Conservation (phyloP, 768 basidiomycete species). For the Rhizopogon rudus region DNA sequence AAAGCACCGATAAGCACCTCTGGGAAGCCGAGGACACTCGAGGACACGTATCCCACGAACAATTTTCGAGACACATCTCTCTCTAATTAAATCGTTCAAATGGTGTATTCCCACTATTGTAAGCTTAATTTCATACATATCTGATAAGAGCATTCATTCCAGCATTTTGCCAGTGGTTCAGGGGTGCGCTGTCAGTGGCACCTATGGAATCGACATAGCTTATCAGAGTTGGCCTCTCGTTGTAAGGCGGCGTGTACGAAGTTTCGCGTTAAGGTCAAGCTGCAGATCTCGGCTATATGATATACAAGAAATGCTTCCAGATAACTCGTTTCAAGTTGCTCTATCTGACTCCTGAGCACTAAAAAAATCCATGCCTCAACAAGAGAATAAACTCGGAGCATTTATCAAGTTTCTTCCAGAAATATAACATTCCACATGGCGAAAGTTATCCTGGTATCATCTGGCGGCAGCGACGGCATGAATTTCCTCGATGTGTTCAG, state of each 20-base stretch:
- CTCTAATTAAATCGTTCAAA: neutral
- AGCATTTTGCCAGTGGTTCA: slow-evolving; percentile 30
- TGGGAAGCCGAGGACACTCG: slow-evolving; percentile 50
- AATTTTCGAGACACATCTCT: slow-evolving; percentile 24
- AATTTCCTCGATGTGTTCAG: slow-evolving; percentile 31
- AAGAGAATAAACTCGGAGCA: too few relatives aligned
- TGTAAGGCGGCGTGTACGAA: slow-evolving; percentile 28
- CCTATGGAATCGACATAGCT: slow-evolving; percentile 9
- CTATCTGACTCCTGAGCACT: too few relatives aligned
- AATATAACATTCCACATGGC: slow-evolving; percentile 11
- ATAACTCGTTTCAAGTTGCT: too few relatives aligned
- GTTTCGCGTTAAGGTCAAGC: slow-evolving; percentile 4
- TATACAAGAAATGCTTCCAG: slow-evolving; percentile 9
- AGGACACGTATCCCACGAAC: slow-evolving; percentile 16
- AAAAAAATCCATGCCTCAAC: too few relatives aligned
- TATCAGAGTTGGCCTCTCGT: slow-evolving; percentile 4
- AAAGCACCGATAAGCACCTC: slow-evolving; percentile 64
- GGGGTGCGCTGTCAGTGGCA: slow-evolving; percentile 27
- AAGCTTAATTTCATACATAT: slow-evolving; percentile 14
- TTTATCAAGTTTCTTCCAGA: too few relatives aligned
- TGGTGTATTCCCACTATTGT: neutral
- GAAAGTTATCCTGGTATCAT: slow-evolving; percentile 30
- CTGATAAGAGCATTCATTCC: slow-evolving; percentile 33
- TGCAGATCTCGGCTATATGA: too few relatives aligned
- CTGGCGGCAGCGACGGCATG: slow-evolving; percentile 25